These are phyloP conservation scores for Plenodomus tracheiphilus DNA, from an alignment of 2,329 filamentous ascomycete species.

Conservation along the genomic window DNA sequence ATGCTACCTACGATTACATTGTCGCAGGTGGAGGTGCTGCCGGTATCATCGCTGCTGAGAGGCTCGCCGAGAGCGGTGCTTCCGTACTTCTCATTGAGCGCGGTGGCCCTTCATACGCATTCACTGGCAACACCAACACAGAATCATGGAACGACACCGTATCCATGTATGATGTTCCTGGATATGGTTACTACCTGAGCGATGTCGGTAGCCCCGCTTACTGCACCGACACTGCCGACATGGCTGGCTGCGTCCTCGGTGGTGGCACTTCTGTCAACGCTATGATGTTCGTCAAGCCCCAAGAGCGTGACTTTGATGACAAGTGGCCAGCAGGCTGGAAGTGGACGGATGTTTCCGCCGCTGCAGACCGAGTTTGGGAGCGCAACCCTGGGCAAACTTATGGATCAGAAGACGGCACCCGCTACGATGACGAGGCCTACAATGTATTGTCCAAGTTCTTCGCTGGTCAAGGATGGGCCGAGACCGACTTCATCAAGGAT, in stretches of 20 bases:
- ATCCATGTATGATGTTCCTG: conserved; percentile 45
- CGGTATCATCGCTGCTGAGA: conserved; percentile 61
- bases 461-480: conserved; percentile 62
- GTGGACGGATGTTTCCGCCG: conserved; percentile 61
- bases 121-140: conserved; percentile 32
- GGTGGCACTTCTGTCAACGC: conserved; percentile 67
- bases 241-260: conserved; percentile 71
- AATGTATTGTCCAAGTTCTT: conserved; percentile 65
- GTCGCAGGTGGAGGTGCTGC: conserved; percentile 64
- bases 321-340: conserved; percentile 75
- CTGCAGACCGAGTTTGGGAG: conserved; percentile 67
- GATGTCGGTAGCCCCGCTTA: conserved; percentile 32
- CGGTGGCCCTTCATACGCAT: conserved; percentile 42
- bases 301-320: conserved; percentile 65
- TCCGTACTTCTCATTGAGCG: conserved; percentile 62
- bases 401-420: conserved; percentile 66
- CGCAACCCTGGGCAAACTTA: conserved; percentile 70
- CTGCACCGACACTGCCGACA: conserved; percentile 70
- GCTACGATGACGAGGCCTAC: conserved; percentile 68
- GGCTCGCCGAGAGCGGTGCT: conserved; percentile 65
- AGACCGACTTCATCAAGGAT: conserved; percentile 62
- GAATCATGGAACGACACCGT: conserved; percentile 41
- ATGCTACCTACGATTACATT: conserved; percentile 62
- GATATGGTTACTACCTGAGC: conserved; percentile 39
- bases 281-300: conserved; percentile 41